These are phyloP conservation scores for Phaeoacremonium minimum DNA, from an alignment of 2,329 filamentous ascomycete genomes.

Conservation along the genomic window DNA sequence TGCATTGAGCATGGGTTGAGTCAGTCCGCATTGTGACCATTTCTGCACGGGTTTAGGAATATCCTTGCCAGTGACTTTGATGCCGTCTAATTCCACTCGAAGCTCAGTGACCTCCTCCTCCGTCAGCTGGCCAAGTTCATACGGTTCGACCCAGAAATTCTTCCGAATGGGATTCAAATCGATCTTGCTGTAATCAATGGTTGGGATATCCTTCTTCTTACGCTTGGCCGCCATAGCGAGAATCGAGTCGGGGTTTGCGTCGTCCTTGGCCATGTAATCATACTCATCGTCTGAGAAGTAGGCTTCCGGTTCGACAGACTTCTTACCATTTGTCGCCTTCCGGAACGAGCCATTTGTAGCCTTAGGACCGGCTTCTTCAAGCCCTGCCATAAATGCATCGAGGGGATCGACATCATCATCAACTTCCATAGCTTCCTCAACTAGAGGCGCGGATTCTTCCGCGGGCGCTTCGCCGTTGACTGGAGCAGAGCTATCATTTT, in stretches of 20 bases:
- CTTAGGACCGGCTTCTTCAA: slow-evolving; percentile 44
- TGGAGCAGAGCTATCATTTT: slow-evolving; percentile 10
- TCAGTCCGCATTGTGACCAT: slow-evolving; percentile 92
- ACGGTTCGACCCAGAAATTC: slow-evolving; percentile 90
- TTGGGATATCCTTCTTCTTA: slow-evolving; percentile 95
- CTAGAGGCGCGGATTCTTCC: slow-evolving; percentile 12
- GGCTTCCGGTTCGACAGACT: slow-evolving; percentile 68
- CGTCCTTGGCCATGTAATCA: slow-evolving; percentile 44
- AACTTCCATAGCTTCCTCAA: slow-evolving; percentile 48
- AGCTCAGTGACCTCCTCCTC: slow-evolving; percentile 80
- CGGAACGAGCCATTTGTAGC: slow-evolving; percentile 17
- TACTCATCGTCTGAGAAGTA: slow-evolving; percentile 86
- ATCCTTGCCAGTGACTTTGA: slow-evolving; percentile 85
- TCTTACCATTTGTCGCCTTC: slow-evolving; percentile 36
- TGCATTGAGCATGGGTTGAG: slow-evolving; percentile 81
- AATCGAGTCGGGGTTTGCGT: slow-evolving; percentile 40
- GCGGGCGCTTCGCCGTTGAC: slow-evolving; percentile 1
- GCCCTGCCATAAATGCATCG: slow-evolving; percentile 91
- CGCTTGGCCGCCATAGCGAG: slow-evolving; percentile 56
- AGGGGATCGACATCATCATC: slow-evolving; percentile 80
- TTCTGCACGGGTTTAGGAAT: slow-evolving; percentile 92
- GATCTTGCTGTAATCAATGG: slow-evolving; percentile 80
- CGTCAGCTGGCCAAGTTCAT: slow-evolving; percentile 76
- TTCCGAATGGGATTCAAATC: slow-evolving; percentile 84
- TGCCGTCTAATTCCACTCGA: slow-evolving; percentile 85